These are phyloP conservation scores for Chalaropsis thielavioides DNA, from an alignment of 2,329 filamentous ascomycete genomes.

Conservation along the genomic window DNA sequence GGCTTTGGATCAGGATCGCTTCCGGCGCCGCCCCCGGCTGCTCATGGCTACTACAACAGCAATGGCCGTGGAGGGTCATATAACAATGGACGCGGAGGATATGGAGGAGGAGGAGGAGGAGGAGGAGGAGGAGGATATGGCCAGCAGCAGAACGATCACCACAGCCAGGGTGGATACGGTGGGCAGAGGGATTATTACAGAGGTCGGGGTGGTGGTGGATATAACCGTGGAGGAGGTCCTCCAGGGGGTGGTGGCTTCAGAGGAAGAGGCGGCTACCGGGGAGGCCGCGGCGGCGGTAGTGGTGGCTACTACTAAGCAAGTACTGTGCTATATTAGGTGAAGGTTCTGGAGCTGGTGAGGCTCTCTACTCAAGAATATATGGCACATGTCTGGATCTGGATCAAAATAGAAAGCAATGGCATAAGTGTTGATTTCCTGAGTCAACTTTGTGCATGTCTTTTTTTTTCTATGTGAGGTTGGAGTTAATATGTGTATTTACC, in stretches of 20 bases:
- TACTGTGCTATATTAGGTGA: background rate
- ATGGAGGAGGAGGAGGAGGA: slow-evolving; percentile 3
- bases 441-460: background rate
- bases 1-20: slow-evolving; percentile 31
- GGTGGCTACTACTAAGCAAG: slow-evolving; percentile 9
- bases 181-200: slow-evolving; percentile 7
- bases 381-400: background rate
- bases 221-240: background rate
- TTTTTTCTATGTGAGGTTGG: background rate
- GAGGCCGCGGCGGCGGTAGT: slow-evolving; percentile 7
- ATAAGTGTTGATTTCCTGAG: background rate
- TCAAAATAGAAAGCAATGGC: background rate
- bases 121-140: background rate
- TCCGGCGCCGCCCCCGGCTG: slow-evolving; percentile 31
- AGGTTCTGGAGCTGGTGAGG: background rate
- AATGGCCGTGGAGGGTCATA: slow-evolving; percentile 15
- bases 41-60: slow-evolving; percentile 15
- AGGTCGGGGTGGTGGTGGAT: slow-evolving; percentile 10
- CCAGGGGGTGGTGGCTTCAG: slow-evolving; percentile 4
- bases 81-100: slow-evolving; percentile 4
- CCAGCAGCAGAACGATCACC: slow-evolving; percentile 6
- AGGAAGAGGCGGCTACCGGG: slow-evolving; percentile 12
- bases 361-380: background rate
- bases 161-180: slow-evolving; percentile 6
- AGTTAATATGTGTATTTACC: background rate